Evolutionary conservation across 23 red algal species (phyloP).

Genomic region (Gracilaria gracilis): DNA sequence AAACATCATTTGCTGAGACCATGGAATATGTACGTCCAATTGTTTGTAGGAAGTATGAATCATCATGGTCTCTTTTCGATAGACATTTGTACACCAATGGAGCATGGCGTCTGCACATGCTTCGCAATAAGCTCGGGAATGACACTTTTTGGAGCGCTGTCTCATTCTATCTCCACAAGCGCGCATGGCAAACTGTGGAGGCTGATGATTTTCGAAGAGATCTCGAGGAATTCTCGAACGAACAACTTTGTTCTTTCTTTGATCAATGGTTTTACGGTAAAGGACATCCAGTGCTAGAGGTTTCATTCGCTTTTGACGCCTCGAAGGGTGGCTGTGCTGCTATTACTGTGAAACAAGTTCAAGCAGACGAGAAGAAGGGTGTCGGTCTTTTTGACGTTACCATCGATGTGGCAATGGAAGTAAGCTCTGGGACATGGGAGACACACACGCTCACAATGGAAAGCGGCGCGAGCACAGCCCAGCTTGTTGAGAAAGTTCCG

Average conservation of each 20-base stretch:
- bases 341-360: constrained; percentile 64
- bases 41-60: constrained; percentile 60
- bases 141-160: constrained; percentile 72
- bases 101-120: constrained; percentile 81
- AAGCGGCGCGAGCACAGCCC: constrained; percentile 19
- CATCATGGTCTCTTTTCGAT: constrained; percentile 72
- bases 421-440: constrained; percentile 58
- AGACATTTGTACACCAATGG: constrained; percentile 80
- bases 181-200: constrained; percentile 68
- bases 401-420: constrained; percentile 64
- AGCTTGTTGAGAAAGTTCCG: constrained; percentile 37
- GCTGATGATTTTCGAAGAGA: constrained; percentile 78
- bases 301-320: constrained; percentile 50
- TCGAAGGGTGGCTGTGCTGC: constrained; percentile 37
- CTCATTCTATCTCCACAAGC: constrained; percentile 57
- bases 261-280: constrained; percentile 81
- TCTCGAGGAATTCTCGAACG: constrained; percentile 52
- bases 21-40: constrained; percentile 76
- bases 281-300: constrained; percentile 69
- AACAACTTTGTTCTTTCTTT: constrained; percentile 72
- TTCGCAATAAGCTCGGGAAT: constrained; percentile 67
- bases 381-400: constrained; percentile 73
- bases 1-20: constrained; percentile 57
- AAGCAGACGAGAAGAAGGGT: constrained; percentile 46
- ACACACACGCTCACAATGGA: constrained; percentile 54